These are phyloP conservation scores for Cytospora leucostoma DNA, from an alignment of 2,329 filamentous ascomycete genomes.

Conservation along the genomic window DNA sequence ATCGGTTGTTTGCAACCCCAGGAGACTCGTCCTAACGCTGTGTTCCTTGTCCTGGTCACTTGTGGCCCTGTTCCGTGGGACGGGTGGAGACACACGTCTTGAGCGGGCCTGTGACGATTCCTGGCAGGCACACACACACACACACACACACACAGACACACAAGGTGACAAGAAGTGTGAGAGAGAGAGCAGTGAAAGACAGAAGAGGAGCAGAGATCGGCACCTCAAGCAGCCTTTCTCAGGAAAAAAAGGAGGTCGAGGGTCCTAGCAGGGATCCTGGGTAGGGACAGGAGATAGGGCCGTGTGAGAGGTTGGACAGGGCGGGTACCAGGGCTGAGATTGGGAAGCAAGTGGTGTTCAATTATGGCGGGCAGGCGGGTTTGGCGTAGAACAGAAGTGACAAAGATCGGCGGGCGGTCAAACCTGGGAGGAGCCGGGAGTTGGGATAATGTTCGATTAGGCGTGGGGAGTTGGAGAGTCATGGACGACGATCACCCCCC, in stretches of 20 bases:
- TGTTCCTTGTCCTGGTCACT: conserved; percentile 36
- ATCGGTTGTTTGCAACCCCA: conserved; percentile 41
- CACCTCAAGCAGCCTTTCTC: conserved; percentile 53
- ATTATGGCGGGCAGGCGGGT: conserved; percentile 24
- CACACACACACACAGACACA: no score
- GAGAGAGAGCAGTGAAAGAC: no score
- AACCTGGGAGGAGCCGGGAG: conserved; percentile 30
- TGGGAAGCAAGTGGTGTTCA: conserved; percentile 20
- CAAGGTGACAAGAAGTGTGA: no score
- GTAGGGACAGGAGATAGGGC: conserved; percentile 38
- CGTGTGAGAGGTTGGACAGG: conserved; percentile 32
- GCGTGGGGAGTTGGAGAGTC: conserved; percentile 23
- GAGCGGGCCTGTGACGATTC: conserved; percentile 51
- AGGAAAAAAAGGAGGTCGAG: conserved; percentile 43
- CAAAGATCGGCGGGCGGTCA: conserved; percentile 29
- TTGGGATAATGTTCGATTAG: conserved; percentile 24
- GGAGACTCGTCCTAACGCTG: conserved; percentile 46
- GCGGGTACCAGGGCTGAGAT: conserved; percentile 27
- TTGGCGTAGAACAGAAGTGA: conserved; percentile 25
- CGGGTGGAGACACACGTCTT: conserved; percentile 41
- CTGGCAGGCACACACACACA: conserved; percentile 40
- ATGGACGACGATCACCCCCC: conserved; percentile 21
- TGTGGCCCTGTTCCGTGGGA: conserved; percentile 43
- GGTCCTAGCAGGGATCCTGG: conserved; percentile 35
- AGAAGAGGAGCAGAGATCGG: conserved; percentile 44